Percentiles rank a stretch among this genome's conserved stretches.
Evolutionary conservation across 177 flowering plant genomes (phyloP).

Genomic region (Telopea speciosissima): DNA sequence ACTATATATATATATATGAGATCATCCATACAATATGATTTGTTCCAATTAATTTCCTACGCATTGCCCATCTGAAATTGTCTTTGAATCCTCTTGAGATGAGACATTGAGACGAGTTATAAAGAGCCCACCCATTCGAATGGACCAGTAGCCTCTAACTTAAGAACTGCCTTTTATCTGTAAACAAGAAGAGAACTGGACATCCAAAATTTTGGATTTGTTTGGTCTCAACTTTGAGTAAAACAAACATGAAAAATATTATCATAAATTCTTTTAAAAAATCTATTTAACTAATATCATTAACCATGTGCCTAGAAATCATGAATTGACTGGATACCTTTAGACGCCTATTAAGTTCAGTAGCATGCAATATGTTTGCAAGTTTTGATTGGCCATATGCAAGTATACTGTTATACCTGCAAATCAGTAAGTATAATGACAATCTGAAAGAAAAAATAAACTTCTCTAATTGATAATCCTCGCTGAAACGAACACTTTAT

Average conservation of each 20-base stretch:
- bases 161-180: no score
- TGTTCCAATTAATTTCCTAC: not conserved
- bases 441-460: conserved; percentile 14
- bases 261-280: no score
- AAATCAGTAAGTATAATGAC: not conserved
- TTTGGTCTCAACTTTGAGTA: not conserved
- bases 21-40: not conserved
- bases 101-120: no score
- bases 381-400: conserved; percentile 71
- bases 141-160: no score
- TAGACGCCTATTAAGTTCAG: conserved; percentile 47
- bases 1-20: not conserved
- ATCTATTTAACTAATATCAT: not conserved
- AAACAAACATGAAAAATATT: not conserved
- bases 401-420: conserved; percentile 28
- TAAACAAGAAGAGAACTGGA: not conserved
- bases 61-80: no score
- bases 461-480: conserved; percentile 12
- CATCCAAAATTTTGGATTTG: not conserved
- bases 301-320: not conserved
- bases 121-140: no score
- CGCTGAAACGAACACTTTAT: not conserved
- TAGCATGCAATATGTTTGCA: conserved; percentile 50
- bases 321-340: conserved; percentile 32
- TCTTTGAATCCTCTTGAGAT: no score